Evolutionary conservation across 1,284 basidiomycete genomes (phyloP).

Genomic region (Pholiota adiposa): DNA sequence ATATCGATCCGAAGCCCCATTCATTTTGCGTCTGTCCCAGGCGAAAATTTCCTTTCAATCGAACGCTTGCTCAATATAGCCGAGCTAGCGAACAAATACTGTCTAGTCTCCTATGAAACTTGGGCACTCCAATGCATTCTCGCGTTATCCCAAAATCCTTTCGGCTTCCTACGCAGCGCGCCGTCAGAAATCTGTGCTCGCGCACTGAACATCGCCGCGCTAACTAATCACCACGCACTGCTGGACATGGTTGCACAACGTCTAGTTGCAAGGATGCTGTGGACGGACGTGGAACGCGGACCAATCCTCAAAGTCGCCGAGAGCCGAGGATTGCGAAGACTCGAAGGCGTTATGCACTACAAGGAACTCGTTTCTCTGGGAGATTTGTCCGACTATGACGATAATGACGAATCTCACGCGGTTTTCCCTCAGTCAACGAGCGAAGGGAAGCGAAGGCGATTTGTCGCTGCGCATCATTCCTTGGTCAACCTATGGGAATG

Average conservation of each 20-base stretch:
- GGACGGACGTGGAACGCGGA: constrained; percentile 36
- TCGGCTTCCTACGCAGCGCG: constrained; percentile 33
- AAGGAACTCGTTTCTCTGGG: constrained; percentile 42
- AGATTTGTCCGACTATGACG: constrained; percentile 14
- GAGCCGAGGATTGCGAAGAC: constrained; percentile 33
- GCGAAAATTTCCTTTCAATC: constrained; percentile 26
- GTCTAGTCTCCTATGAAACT: constrained; percentile 42
- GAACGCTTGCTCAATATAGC: constrained; percentile 46
- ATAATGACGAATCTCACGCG: constrained; percentile 21
- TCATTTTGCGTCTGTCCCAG: constrained; percentile 26
- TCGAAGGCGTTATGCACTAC: constrained; percentile 44
- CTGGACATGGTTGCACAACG: constrained; percentile 36
- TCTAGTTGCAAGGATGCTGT: constrained; percentile 44
- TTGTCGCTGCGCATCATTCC: constrained; percentile 41
- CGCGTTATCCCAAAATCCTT: constrained; percentile 29
- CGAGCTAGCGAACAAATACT: constrained; percentile 46
- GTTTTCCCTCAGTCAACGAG: constrained; percentile 33
- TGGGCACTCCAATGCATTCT: constrained; percentile 45
- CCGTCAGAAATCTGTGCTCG: constrained; percentile 36
- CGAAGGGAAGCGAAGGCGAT: constrained; percentile 36
- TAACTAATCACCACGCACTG: constrained; percentile 36
- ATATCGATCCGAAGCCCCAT: constrained; percentile 29
- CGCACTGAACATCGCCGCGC: constrained; percentile 37
- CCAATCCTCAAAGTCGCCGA: constrained; percentile 38
- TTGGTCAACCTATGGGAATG: constrained; percentile 40